Evolutionary conservation across 1,284 basidiomycete species (phyloP).

Genomic region (Limonomyces culmigenus): DNA sequence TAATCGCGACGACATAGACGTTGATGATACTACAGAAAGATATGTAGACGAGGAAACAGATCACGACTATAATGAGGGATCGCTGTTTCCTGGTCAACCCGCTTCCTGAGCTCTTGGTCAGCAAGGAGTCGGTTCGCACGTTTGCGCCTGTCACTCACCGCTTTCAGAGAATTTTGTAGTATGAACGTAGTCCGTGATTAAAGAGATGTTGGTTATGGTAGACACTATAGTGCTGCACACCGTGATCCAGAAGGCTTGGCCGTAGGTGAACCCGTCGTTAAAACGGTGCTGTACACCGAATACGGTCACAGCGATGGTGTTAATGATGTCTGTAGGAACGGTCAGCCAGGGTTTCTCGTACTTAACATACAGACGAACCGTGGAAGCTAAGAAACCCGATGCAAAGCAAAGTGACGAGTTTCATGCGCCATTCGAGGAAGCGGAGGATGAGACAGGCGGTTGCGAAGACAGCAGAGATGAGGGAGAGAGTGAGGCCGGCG

Average conservation of each 20-base stretch:
- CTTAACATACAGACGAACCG: slow-evolving; percentile 30
- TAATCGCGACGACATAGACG: slow-evolving; percentile 32
- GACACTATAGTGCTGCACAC: slow-evolving; percentile 62
- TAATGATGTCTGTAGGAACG: slow-evolving; percentile 43
- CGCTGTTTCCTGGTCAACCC: slow-evolving; percentile 72
- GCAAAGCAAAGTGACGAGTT: slow-evolving; percentile 43
- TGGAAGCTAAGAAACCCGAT: slow-evolving; percentile 49
- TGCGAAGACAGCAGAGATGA: slow-evolving; percentile 52
- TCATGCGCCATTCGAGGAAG: slow-evolving; percentile 50
- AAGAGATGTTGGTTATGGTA: slow-evolving; percentile 47
- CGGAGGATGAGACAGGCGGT: slow-evolving; percentile 52
- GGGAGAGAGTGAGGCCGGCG: slow-evolving; percentile 47
- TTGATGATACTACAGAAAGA: slow-evolving; percentile 49
- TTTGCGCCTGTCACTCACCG: slow-evolving; percentile 23
- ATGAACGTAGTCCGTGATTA: slow-evolving; percentile 42
- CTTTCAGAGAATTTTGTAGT: slow-evolving; percentile 52
- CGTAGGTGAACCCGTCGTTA: slow-evolving; percentile 55
- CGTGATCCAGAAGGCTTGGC: slow-evolving; percentile 69
- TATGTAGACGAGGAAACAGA: slow-evolving; percentile 56
- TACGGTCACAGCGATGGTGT: slow-evolving; percentile 37
- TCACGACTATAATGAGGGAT: slow-evolving; percentile 61
- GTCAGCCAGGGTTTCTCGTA: neutral
- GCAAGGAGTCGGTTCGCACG: neutral
- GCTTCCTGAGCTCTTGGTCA: slow-evolving; percentile 28
- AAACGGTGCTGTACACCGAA: slow-evolving; percentile 54